Percentiles rank a stretch among this genome's conserved stretches.
Conservation (phyloP, 805 yeast species). For the Ogataea wickerhamii region DNA sequence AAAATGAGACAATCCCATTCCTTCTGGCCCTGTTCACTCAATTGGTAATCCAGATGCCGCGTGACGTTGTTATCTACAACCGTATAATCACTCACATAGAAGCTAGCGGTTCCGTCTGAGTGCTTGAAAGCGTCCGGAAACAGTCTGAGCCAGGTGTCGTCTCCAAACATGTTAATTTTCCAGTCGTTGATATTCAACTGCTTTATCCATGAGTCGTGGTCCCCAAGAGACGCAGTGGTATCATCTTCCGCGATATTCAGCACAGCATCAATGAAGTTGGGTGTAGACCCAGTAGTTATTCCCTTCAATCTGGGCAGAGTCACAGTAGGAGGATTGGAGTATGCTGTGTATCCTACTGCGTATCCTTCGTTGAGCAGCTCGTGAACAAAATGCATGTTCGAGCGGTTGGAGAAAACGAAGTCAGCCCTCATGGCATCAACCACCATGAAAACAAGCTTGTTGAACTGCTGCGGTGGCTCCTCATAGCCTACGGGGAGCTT, state of each 20-base stretch:
- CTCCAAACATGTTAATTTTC: constrained; percentile 83
- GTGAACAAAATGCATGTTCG: constrained; percentile 69
- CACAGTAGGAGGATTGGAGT: constrained; percentile 93
- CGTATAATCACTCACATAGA: constrained; percentile 91
- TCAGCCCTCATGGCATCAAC: constrained; percentile 93
- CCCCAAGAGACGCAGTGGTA: constrained; percentile 57
- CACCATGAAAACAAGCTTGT: constrained; percentile 73
- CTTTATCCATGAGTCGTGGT: constrained; percentile 83
- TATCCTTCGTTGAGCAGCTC: constrained; percentile 55
- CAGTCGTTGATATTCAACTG: constrained; percentile 50
- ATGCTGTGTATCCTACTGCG: constrained; percentile 88
- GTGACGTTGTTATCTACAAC: constrained; percentile 94
- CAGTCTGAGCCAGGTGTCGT: constrained; percentile 94
- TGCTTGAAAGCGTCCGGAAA: constrained; percentile 68
- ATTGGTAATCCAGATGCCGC: constrained; percentile 66
- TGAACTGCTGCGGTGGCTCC: constrained; percentile 45
- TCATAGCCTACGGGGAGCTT: constrained; percentile 26
- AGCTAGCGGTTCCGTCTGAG: constrained; percentile 86
- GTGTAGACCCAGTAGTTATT: constrained; percentile 90
- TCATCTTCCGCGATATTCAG: constrained; percentile 91
- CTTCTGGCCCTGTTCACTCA: constrained; percentile 35
- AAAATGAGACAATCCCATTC: constrained; percentile 84
- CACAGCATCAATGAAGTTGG: constrained; percentile 90
- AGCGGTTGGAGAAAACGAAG: constrained; percentile 64
- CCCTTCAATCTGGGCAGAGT: constrained; percentile 93